Base-by-base conservation (phyloP, 2,329 filamentous ascomycete genomes). In the Canariomyces notabilis region DNA sequence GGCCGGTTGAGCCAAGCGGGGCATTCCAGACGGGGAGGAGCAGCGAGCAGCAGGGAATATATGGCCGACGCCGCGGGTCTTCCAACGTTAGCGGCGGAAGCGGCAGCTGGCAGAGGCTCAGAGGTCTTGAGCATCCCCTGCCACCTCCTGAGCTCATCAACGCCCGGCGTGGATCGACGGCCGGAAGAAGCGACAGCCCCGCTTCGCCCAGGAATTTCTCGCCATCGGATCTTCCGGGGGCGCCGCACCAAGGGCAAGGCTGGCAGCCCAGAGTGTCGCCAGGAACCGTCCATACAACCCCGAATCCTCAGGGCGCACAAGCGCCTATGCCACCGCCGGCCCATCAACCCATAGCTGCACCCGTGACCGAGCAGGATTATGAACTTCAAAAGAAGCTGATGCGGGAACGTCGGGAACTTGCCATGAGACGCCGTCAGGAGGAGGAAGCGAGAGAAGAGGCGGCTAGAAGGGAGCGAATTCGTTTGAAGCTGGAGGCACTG, bases 1-100 rank as follows among this genome's bases (percentile, higher is more conserved):
- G 78, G 4, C 85, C 85, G 29, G 83, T 86, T 21, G 91, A 96
- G 61, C 87, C 89, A 12, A 94, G 89, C 23, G 76, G 87, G 34
- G 85, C 88, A 4, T 95, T 95, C 63, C 90, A 95, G 64, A 88
- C 87, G 4, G 81, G 79, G 55, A 79, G 89, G 50, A 77, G 78
- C 29, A 80, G 73, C 54, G 73, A 69, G 14, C 82, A 86, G 50
- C 82, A 85, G 54, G 81, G 71, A 11, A 73, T 80, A 2, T 90
- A 87, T 72, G 77, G 76, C 31, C 82, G 89, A 54, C 82, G 89
- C 51, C 83, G 91, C 52, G 86, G 86, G 48, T 96, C 91, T 14
- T 97, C 91, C 2, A 94, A 89, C 60, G 85, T 95, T 33, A 96
- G 90, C 63, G 89, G 88, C 45, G 87, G 86, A 49, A 95, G 89